Base-by-base conservation (phyloP, 2,329 filamentous ascomycete species). In the Fusarium heterosporum region DNA sequence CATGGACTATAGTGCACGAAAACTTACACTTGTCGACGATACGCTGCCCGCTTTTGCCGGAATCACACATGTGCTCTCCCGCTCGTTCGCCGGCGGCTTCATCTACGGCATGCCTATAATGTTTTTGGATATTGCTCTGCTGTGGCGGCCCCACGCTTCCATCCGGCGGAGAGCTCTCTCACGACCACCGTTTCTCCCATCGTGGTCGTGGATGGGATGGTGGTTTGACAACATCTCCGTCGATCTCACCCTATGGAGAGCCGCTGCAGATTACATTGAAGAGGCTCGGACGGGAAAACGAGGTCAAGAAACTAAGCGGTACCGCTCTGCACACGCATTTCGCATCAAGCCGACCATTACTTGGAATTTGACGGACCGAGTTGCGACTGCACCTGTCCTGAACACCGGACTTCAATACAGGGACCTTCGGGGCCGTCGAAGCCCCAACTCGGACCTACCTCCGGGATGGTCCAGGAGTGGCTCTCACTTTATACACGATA, bases 161-260 rank as follows among this genome's bases (percentile, higher is more conserved):
- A 78, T 82, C 28, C 75, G 80, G 26, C 74, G 81, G 17, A 71
- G 80, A 22, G 76, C 77, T 8, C 67, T 79, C 8, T 71, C 77
- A 5, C 74, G 75, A 0, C 73, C 78, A 12, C 76, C 79, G 3
- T 80, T 79, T 51, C 72, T 82, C 8, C 81, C 81, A 1, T 81
- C 79, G 6, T 83, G 81, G 81, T 81, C 80, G 29, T 83, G 81
- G 81, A 79, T 83, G 77, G 80, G 81, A 22, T 83, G 81, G 81
- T 81, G 79, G 77, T 81, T 80, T 55, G 81, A 82, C 55, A 79
- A 77, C 28, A 74, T 82, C 14, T 76, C 80, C 8, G 78, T 79
- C 14, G 81, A 82, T 52, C 63, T 82, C 55, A 74, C 72, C 8
- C 71, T 82, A 12, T 82, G 81, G 81, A 76, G 76, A 46, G 79